A percentile compares a stretch with the other conserved stretches of the same genome.
phyloP scores from a whole-genome alignment of 1,284 basidiomycete genomes.

The Marasmius oreades region DNA sequence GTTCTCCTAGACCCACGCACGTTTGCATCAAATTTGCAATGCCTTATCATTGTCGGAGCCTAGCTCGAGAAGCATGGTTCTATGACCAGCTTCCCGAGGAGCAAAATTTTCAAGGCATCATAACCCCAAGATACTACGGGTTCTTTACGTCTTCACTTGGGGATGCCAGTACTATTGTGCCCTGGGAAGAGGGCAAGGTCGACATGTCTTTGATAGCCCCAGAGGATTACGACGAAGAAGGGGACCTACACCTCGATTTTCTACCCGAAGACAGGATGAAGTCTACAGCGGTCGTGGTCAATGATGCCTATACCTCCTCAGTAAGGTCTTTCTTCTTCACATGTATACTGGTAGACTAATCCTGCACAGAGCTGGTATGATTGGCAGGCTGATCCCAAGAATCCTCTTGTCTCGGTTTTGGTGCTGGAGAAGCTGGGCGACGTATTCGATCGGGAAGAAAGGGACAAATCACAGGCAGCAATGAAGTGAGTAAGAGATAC shows the following conservation, averaged over 20 bases:
- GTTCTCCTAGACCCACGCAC: conserved; percentile 8
- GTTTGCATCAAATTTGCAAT: conserved; percentile 16
- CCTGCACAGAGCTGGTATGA: neutral
- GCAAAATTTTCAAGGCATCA: conserved; percentile 4
- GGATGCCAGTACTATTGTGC: neutral
- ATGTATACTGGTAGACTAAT: neutral
- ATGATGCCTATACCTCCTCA: neutral
- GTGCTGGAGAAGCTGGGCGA: neutral
- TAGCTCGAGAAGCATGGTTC: conserved; percentile 18
- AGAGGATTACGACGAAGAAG: neutral
- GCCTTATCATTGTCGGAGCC: conserved; percentile 7
- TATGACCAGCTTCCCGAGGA: conserved; percentile 13
- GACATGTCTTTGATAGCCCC: neutral
- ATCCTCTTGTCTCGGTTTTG: neutral
- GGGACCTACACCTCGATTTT: neutral
- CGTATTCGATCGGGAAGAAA: neutral
- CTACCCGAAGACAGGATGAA: neutral
- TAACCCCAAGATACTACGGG: conserved; percentile 12
- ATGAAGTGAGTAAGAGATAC: too few relatives aligned
- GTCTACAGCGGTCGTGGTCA: neutral
- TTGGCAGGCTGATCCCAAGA: neutral
- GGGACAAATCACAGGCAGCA: neutral
- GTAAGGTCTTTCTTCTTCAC: neutral
- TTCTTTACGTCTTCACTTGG: conserved; percentile 7
- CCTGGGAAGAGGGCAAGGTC: neutral